Evolutionary conservation across 129 eudicot genomes (phyloP).

Genomic region (Logfia minima): DNA sequence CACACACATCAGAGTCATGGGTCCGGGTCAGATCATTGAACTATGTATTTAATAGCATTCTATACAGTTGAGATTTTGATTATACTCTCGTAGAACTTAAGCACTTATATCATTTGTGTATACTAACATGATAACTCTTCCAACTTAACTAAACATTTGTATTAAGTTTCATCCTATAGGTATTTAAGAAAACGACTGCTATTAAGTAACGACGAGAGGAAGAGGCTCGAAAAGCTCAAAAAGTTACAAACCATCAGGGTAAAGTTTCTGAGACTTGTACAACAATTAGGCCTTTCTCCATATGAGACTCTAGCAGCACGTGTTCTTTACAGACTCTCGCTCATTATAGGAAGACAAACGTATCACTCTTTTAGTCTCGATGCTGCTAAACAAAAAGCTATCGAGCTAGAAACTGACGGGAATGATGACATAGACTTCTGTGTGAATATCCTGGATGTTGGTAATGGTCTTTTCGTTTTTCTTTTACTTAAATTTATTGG

Average conservation of each 20-base stretch:
- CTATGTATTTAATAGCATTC: too few species aligned
- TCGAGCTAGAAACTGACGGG: constrained; percentile 67
- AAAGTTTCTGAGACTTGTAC: constrained; percentile 75
- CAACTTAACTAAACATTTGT: too few species aligned
- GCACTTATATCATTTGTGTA: too few species aligned
- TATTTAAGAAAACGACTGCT: too few species aligned
- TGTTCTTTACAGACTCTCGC: constrained; percentile 75
- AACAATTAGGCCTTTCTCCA: constrained; percentile 65
- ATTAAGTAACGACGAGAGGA: constrained; percentile 48
- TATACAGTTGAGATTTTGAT: too few species aligned
- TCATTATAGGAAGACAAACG: constrained; percentile 74
- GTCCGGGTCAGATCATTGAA: too few species aligned
- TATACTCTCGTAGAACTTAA: too few species aligned
- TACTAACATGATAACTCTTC: too few species aligned
- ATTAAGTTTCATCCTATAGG: too few species aligned
- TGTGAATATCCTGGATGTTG: constrained; percentile 67
- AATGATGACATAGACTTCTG: constrained; percentile 61
- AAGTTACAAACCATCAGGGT: constrained; percentile 71
- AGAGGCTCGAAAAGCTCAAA: constrained; percentile 79
- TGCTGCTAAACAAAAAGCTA: constrained; percentile 63
- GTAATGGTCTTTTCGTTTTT: constrained; percentile 9
- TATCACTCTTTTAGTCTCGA: constrained; percentile 63
- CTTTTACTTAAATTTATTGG: too few species aligned
- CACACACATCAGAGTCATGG: too few species aligned
- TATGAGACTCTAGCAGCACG: constrained; percentile 78